Base-by-base conservation (phyloP, 495 filamentous ascomycete genomes). In the Hypoxylon lienhwacheense region DNA sequence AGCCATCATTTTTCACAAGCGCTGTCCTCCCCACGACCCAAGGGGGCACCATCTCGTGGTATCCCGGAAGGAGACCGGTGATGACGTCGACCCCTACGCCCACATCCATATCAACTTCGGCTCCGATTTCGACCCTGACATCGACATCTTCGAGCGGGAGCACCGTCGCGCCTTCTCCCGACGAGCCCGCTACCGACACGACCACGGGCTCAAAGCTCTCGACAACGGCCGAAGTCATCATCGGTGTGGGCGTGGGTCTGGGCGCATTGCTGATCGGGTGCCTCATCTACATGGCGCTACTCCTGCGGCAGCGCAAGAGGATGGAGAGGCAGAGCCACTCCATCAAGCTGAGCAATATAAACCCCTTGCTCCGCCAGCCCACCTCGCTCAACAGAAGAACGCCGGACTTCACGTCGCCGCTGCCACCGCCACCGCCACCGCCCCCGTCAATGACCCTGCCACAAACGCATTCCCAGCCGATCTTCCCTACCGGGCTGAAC, bases 191-290 rank as follows among this genome's bases (percentile, higher is more conserved):
- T 48, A 29, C n/a, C 24, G 14, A 11, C 19, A 66, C 66, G 16
- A 11, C 36, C 17, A 36, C 50, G 2, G 57, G 34, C 8, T 29
- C 51, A 7, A 43, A 21, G 2, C 55, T 77, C 5, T 67, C 70
- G 15, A 55, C 53, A 3, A 73, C 69, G 6, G 73, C 72, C 0
- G 73, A 69, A 51, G 74, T 69, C 1, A 76, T 76, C 26, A 70
- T 79, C 7, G 74, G 67, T n/a, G 66, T 76, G 12, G 77, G 74
- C 12, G 70, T 69, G 6, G 71, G 66, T 5, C 45, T 74, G 20
- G 72, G 68, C 4, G 66, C 63, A 4, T 48, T 66, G 3, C 29
- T 72, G 14, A 17, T 73, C 19, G 57, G 57, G 0, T 36, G 51
- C 21, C 41, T 61, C 21, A 3, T 55, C 3, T 55, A 50, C 21